These are phyloP conservation scores for Colletotrichum liaoningense DNA, from an alignment of 2,329 filamentous ascomycete species.

Conservation along the genomic window DNA sequence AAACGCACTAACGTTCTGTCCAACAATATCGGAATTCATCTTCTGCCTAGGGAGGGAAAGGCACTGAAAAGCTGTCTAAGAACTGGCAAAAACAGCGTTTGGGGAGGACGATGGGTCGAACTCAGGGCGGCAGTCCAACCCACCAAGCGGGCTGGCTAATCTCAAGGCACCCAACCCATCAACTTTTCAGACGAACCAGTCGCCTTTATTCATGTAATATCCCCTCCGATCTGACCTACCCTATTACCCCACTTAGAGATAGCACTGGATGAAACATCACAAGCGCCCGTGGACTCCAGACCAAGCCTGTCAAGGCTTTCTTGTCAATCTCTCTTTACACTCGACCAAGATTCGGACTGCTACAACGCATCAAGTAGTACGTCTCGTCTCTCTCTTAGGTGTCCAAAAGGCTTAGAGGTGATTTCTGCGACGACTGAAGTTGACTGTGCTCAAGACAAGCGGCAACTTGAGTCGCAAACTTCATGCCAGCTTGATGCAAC, in stretches of 20 bases:
- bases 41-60: not conserved
- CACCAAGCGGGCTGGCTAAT: not conserved
- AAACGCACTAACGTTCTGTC: not conserved
- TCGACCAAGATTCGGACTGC: not conserved
- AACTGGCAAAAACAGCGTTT: not conserved
- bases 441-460: not conserved
- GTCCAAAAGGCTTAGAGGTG: not conserved
- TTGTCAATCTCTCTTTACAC: not conserved
- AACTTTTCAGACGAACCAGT: constrained; percentile 26
- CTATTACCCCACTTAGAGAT: not conserved
- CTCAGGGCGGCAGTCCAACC: not conserved
- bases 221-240: constrained; percentile 15
- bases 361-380: not conserved
- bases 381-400: not conserved
- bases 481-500: constrained; percentile 1
- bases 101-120: not conserved
- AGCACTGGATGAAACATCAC: not conserved
- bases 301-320: not conserved
- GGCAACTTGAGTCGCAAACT: not conserved
- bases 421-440: not conserved
- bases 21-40: not conserved
- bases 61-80: not conserved
- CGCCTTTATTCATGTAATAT: not conserved
- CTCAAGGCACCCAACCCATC: too few relatives aligned
- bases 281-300: not conserved